Evolutionary conservation across 495 filamentous ascomycete species (phyloP).

Genomic region (Tuber aestivum): DNA sequence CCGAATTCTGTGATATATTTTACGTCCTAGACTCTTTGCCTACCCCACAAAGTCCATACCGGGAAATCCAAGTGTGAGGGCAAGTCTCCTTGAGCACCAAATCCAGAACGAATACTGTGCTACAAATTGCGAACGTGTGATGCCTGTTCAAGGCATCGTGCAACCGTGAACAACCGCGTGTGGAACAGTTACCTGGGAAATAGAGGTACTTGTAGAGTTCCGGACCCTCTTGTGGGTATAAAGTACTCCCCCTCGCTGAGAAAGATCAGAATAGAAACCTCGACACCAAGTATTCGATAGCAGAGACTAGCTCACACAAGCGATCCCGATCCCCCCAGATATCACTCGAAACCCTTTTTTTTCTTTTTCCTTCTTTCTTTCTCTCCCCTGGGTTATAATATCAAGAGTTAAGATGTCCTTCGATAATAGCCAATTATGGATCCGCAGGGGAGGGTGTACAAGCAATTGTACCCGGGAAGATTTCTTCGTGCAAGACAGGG

Average conservation of each 20-base stretch:
- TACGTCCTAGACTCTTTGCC: background rate
- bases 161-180: background rate
- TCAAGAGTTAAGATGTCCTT: slow-evolving; percentile 6
- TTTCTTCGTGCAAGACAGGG: background rate
- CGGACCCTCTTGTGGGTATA: background rate
- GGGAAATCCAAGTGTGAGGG: background rate
- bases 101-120: background rate
- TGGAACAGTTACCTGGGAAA: background rate
- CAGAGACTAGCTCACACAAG: background rate
- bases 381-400: background rate
- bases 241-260: background rate
- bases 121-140: background rate
- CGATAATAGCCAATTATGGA: slow-evolving; percentile 19
- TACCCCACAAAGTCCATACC: background rate
- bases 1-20: background rate
- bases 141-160: background rate
- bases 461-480: background rate
- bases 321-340: background rate
- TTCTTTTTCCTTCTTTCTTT: background rate
- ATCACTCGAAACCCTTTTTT: background rate
- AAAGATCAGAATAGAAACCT: background rate
- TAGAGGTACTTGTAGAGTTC: background rate
- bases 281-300: background rate
- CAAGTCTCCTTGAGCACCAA: background rate
- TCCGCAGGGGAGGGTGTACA: slow-evolving; percentile 16